These are phyloP conservation scores for Fusarium sp. DNA, from an alignment of 2,329 filamentous ascomycete genomes.

Conservation along the genomic window DNA sequence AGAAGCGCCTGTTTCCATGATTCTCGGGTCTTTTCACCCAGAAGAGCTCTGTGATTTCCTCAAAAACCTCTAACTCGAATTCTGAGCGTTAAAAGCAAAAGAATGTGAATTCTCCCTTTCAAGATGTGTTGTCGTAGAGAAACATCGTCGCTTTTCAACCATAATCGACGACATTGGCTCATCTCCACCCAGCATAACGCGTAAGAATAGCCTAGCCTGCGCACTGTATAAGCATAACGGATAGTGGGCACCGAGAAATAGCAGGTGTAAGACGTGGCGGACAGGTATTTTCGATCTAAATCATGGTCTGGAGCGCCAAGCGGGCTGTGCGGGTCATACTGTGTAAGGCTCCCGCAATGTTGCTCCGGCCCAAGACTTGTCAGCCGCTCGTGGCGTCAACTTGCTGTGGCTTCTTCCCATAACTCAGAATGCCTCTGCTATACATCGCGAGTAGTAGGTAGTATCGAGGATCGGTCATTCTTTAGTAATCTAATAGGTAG, in stretches of 20 bases:
- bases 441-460: not conserved
- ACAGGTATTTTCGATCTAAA: conserved; percentile 27
- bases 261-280: accelerated
- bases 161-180: conserved; percentile 11
- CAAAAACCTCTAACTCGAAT: not conserved
- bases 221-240: conserved; percentile 45
- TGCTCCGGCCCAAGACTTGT: conserved; percentile 15
- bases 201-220: conserved; percentile 21
- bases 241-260: conserved; percentile 37
- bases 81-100: not conserved
- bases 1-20: conserved; percentile 13
- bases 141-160: conserved; percentile 27
- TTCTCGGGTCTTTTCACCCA: not conserved
- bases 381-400: not conserved
- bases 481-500: not conserved
- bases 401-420: not conserved
- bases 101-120: not conserved
- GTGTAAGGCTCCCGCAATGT: conserved; percentile 25
- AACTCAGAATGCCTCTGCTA: not conserved
- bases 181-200: conserved; percentile 45
- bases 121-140: not conserved
- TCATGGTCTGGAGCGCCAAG: not conserved
- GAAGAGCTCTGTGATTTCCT: not conserved
- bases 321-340: conserved; percentile 20
- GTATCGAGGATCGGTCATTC: not conserved